Base-by-base conservation (phyloP, 768 basidiomycete genomes). In the Boletellus sp. region DNA sequence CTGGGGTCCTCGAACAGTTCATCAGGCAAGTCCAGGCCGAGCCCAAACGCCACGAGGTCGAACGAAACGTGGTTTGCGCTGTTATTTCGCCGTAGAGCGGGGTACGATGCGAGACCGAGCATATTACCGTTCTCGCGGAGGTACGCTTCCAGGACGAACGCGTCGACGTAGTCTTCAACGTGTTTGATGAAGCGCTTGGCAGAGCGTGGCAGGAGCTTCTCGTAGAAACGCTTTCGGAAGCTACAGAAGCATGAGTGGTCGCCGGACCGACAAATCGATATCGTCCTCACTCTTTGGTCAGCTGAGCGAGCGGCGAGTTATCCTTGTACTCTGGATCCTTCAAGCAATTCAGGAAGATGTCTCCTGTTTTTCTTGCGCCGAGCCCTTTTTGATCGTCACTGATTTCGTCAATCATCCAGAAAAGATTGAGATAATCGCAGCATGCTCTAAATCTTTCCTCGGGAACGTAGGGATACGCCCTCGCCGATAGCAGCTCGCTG, bases 331-430 rank as follows among this genome's bases (percentile, higher is more conserved):
- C 61, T 13, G 75, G 63, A 52, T 82, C 70, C 52, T 65, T 70
- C 73, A 85, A 73, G 11, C 77, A 77, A 48, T 78, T 73, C 41
- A 80, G 65, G 53, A 79, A 78, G 20, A 76, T 70, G 41, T 75
- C 70, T 16, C 80, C 79, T 24, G 79, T 83, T 22, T 68, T 68
- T 38, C 71, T 71, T 35, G 81, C 84, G 42, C 78, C 83, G 47
- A 67, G 66, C 23, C 77, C 78, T 58, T 70, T 74, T 61, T 84
- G 84, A 50, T 84, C 82, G 54, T 85, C 83, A 62, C 80, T 84
- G 46, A 83, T 74, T 65, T 85, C 84, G 64, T 86, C 85, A 42
- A 84, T 72, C 50, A 81, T 78, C 67, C 83, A 85, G 24, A 86
- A 74, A 12, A 81, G 67, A 57, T 85, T 48, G 57, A 81, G 75